Base-by-base conservation (phyloP, 768 basidiomycete species). In the Pisolithus orientalis region DNA sequence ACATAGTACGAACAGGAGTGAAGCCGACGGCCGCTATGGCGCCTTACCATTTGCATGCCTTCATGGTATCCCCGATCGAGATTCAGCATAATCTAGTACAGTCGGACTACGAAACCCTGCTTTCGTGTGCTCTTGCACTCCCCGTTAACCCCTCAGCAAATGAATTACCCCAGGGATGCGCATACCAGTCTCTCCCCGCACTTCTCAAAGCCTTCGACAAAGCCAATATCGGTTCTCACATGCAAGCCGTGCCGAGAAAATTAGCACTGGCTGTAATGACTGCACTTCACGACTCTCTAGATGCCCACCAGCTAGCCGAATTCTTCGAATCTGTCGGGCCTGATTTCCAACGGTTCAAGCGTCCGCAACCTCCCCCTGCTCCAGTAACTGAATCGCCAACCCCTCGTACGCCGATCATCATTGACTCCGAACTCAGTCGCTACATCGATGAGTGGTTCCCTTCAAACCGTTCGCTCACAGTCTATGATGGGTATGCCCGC, bases 401-500 rank as follows among this genome's bases (percentile, higher is more conserved):
- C 17, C 39, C 53, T 47, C 46, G 51, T 0, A 24, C 47, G 16
- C 57, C 54, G 1, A 46, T 70, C 13, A 25, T 39, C 27, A 53
- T 70, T 6, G 69, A 71, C 43, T 45, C 52, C 1, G 57, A 56
- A 9, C 60, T 67, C 32, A 59, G 64, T 51, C 63, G 63, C 7
- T 53, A 59, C 16, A 59, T 75, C 10, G 72, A 74, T 44, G 68
- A 69, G 27, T 64, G 61, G 60, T 65, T 61, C 57, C 57, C 66
- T 25, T 58, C 63, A 3, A 62, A 65, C 44, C 52, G 60, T 10
- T 57, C 64, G 2, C 56, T 69, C 37, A 60, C 68, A 24, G 53
- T 72, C 49, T 37, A 61, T 34, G 59, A 67, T 8, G 82, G 82
- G 2, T 89, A 79, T 62, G 57, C 64, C 4, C 62, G 73, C 7